Base-by-base conservation (phyloP, 2,329 filamentous ascomycete genomes). In the Ascochyta lentis region DNA sequence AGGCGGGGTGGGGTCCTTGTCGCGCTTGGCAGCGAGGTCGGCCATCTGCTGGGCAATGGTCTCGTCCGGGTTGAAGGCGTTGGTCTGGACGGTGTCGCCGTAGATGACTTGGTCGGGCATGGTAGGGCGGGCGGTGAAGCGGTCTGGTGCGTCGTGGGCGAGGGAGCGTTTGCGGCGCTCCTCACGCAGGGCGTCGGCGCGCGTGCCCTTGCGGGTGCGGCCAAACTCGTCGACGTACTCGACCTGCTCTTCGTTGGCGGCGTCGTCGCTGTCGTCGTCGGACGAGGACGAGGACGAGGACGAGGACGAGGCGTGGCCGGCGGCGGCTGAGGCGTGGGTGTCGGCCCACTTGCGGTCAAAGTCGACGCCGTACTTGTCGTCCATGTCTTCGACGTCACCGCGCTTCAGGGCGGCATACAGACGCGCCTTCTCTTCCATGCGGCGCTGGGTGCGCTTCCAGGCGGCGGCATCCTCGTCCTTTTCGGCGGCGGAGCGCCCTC, bases 311-410 rank as follows among this genome's bases (percentile, higher is more conserved):
- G 79, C 79, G 1, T 78, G 76, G 2, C 74, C 75, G 6, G 78
- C 58, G 54, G 80, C 77, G 49, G 71, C 76, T 1, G 70, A 68
- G 3, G 74, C 76, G 50, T 87, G 80, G 23, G 80, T 79, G 70
- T 96, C 91, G 0, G 89, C 92, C 93, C 95, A 98, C 78, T 98
- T 99, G 58, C 89, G 84, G 76, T 98, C 95, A 75, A 99, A 99
- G 78, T 99, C 94, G 3, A 99, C 89, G 24, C 96, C 76, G 60
- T 81, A 84, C 23, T 85, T 83, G 64, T 87, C 85, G 38, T 85
- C 79, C 65, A 85, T 80, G 70, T 88, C 84, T 63, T 90, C 84
- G 38, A 81, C 59, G 70, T 96, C 89, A n/a, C 94, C 93, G 31
- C 90, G 84, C 76, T 96, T 96, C 86, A 99, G 89, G 34, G 91